Conservation (phyloP, 1,284 basidiomycete genomes). For the Leccinum solheimii region DNA sequence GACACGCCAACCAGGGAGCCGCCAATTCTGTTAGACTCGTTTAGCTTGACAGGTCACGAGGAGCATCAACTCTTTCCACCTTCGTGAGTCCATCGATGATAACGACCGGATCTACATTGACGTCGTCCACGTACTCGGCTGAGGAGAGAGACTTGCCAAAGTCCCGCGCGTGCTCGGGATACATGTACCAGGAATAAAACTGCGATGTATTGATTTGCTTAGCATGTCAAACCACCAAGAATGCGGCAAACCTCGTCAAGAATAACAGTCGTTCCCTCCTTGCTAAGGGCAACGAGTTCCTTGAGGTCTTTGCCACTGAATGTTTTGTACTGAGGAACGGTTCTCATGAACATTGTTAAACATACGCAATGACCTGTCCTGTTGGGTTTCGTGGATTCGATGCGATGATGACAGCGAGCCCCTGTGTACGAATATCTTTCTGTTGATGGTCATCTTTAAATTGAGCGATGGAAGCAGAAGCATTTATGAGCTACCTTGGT, state of each 20-base stretch:
- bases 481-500: constrained; percentile 47
- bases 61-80: constrained; percentile 40
- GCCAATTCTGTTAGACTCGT: constrained; percentile 63
- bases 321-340: constrained; percentile 2
- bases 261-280: constrained; percentile 77
- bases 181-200: constrained; percentile 86
- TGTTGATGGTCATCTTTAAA: constrained; percentile 30
- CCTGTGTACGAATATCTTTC: constrained; percentile 79
- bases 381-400: constrained; percentile 94
- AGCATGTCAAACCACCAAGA: not conserved
- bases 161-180: constrained; percentile 75
- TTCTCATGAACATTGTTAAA: constrained; percentile 17
- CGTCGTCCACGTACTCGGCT: constrained; percentile 83
- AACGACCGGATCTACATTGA: constrained; percentile 78
- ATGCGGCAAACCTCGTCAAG: constrained; percentile 72
- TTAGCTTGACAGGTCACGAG: not conserved
- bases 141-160: constrained; percentile 80
- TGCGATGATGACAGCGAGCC: constrained; percentile 82
- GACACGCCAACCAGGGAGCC: constrained; percentile 89
- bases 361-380: constrained; percentile 66
- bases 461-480: not conserved
- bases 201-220: constrained; percentile 30
- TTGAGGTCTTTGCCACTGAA: constrained; percentile 76
- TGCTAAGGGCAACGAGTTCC: constrained; percentile 72
- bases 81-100: constrained; percentile 94